A percentile compares a stretch with the other conserved stretches of the same genome.
Conservation (phyloP, 2,329 filamentous ascomycete genomes). For the Verticillium longisporum region DNA sequence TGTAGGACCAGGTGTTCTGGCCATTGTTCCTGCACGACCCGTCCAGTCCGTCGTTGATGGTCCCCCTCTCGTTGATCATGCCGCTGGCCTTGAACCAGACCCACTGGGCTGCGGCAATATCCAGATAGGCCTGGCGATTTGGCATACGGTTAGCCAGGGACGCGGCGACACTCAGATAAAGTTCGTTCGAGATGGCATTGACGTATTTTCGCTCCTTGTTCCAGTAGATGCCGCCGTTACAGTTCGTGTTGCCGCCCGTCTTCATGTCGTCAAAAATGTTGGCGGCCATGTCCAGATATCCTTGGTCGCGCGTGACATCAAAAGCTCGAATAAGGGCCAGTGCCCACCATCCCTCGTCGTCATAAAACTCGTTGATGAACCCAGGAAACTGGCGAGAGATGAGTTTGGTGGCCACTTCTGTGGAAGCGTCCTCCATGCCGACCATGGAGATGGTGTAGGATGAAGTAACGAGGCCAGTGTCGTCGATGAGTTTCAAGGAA, state of each 20-base stretch:
- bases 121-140: conserved; percentile 31
- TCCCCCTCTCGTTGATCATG: conserved; percentile 41
- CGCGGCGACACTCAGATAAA: conserved; percentile 47
- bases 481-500: conserved; percentile 28
- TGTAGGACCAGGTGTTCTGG: conserved; percentile 46
- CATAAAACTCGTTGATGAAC: conserved; percentile 48
- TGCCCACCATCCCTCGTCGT: conserved; percentile 60
- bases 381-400: conserved; percentile 19
- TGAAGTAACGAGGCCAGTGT: conserved; percentile 28
- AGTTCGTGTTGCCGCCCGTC: conserved; percentile 36
- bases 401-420: conserved; percentile 11
- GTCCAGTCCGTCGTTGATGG: conserved; percentile 48
- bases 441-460: conserved; percentile 25
- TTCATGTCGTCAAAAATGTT: conserved; percentile 51
- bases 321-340: conserved; percentile 50
- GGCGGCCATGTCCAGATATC: conserved; percentile 47
- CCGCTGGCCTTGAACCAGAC: conserved; percentile 43
- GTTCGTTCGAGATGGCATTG: conserved; percentile 51
- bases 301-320: conserved; percentile 42
- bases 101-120: conserved; percentile 45
- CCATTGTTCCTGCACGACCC: conserved; percentile 43
- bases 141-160: conserved; percentile 43
- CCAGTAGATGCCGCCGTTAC: conserved; percentile 51
- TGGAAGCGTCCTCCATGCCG: conserved; percentile 12
- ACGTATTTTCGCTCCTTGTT: conserved; percentile 44